phyloP scores from a whole-genome alignment of 306 rosid genomes.

The Citrullus mucosospermus region DNA sequence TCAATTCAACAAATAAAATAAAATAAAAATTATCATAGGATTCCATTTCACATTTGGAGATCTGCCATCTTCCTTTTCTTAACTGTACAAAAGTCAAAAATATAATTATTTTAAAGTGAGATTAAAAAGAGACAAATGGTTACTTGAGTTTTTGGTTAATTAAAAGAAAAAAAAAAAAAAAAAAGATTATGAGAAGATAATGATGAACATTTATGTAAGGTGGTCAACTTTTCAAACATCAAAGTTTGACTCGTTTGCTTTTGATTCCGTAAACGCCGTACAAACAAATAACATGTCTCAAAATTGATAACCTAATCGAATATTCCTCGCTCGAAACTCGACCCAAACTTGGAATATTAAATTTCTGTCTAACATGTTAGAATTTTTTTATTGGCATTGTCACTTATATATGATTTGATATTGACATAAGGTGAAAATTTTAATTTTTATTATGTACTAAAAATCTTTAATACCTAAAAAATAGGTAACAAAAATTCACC shows the following conservation, averaged over 20 bases:
- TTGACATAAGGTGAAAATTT: too few species aligned
- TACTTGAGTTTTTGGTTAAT: background rate
- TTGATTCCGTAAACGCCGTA: conserved; percentile 8
- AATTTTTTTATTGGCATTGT: too few species aligned
- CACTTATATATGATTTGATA: too few species aligned
- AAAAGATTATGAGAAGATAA: background rate
- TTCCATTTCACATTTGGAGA: background rate
- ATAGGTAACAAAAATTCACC: too few species aligned
- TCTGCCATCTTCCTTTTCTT: background rate
- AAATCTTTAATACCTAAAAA: too few species aligned
- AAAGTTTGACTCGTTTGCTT: background rate
- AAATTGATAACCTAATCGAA: background rate
- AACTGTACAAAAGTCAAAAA: background rate
- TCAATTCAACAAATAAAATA: background rate
- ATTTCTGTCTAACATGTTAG: too few species aligned
- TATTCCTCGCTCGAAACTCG: background rate
- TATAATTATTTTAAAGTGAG: background rate
- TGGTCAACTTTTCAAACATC: background rate
- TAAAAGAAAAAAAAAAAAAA: background rate
- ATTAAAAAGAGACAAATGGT: background rate
- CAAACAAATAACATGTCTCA: background rate
- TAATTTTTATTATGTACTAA: too few species aligned
- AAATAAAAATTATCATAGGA: background rate
- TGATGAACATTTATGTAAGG: background rate
- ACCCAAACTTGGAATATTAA: too few species aligned